A percentile compares a stretch with the other conserved stretches of the same genome.
Evolutionary conservation across 192 early-diverging fungal genomes (phyloP).

Genomic region (Paraglomus occultum): DNA sequence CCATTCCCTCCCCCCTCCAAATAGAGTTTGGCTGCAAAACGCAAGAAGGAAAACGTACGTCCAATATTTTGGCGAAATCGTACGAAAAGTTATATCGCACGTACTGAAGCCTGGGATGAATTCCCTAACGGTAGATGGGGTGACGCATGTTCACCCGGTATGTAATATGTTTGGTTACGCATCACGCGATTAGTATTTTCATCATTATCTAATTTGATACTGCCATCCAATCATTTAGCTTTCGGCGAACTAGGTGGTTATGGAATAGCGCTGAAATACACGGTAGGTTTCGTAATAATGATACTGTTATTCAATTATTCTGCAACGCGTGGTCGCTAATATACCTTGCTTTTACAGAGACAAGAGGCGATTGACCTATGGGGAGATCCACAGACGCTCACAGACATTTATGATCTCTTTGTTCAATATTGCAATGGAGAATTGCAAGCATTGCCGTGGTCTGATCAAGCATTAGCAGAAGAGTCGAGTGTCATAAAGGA

Average conservation of each 20-base stretch:
- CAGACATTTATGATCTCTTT: conserved; percentile 78
- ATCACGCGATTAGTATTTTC: not conserved
- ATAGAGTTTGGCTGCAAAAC: conserved; percentile 55
- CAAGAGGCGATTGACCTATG: conserved; percentile 74
- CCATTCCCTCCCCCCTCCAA: not conserved
- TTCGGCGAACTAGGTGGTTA: conserved; percentile 70
- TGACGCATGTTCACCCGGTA: conserved; percentile 86
- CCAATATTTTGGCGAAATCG: conserved; percentile 99
- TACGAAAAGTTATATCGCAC: conserved; percentile 82
- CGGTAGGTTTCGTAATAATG: conserved; percentile 37
- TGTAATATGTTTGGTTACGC: not conserved
- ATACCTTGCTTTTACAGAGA: conserved; percentile 47
- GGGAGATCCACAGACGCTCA: conserved; percentile 64
- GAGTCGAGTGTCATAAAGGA: conserved; percentile 72
- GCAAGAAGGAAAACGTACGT: conserved; percentile 92
- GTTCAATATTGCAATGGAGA: conserved; percentile 78
- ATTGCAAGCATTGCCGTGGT: conserved; percentile 89
- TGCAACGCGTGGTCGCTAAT: conserved; percentile 37
- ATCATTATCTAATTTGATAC: not conserved
- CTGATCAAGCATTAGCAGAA: conserved; percentile 68
- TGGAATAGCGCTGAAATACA: conserved; percentile 65
- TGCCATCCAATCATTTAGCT: conserved; percentile 25
- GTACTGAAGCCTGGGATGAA: conserved; percentile 90
- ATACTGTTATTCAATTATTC: conserved; percentile 45
- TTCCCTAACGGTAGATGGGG: conserved; percentile 99